Evolutionary conservation across 1,284 basidiomycete species (phyloP).

Genomic region (Rhizoctonia solani): DNA sequence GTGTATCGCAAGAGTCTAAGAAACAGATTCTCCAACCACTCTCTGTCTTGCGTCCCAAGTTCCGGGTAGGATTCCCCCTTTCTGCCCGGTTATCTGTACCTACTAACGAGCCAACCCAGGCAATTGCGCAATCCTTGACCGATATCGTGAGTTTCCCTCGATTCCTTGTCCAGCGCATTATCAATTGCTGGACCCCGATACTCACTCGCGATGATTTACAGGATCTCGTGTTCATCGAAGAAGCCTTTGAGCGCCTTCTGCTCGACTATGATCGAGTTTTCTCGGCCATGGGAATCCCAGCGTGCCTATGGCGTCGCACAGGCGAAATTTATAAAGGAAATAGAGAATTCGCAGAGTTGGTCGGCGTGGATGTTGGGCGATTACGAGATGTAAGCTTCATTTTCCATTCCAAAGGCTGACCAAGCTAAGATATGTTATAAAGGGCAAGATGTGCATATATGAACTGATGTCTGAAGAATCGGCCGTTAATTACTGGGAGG

Average conservation of each 20-base stretch:
- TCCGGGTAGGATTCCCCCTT: slow-evolving; percentile 59
- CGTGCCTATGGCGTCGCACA: slow-evolving; percentile 94
- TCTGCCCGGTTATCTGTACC: not conserved
- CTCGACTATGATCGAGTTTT: slow-evolving; percentile 97
- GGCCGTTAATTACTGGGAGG: slow-evolving; percentile 98
- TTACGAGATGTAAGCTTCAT: slow-evolving; percentile 67
- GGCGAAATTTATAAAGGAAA: slow-evolving; percentile 99
- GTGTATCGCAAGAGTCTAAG: slow-evolving; percentile 86
- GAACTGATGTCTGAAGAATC: slow-evolving; percentile 96
- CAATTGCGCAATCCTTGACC: slow-evolving; percentile 85
- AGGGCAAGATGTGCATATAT: slow-evolving; percentile 94
- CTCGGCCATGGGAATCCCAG: slow-evolving; percentile 93
- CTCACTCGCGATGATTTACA: too few species aligned
- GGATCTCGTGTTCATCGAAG: slow-evolving; percentile 97
- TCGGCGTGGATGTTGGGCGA: slow-evolving; percentile 81
- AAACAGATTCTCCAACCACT: slow-evolving; percentile 88
- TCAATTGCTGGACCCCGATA: too few species aligned
- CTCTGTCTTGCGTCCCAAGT: slow-evolving; percentile 90
- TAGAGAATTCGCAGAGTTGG: slow-evolving; percentile 87
- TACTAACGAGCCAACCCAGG: slow-evolving; percentile 51
- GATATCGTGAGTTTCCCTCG: slow-evolving; percentile 65
- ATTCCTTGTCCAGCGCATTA: slow-evolving; percentile 14
- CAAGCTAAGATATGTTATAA: slow-evolving; percentile 37
- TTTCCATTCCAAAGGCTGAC: slow-evolving; percentile 40
- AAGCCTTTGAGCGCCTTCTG: slow-evolving; percentile 93